Conservation (phyloP, 768 basidiomycete species). For the Termitomyces sp. region DNA sequence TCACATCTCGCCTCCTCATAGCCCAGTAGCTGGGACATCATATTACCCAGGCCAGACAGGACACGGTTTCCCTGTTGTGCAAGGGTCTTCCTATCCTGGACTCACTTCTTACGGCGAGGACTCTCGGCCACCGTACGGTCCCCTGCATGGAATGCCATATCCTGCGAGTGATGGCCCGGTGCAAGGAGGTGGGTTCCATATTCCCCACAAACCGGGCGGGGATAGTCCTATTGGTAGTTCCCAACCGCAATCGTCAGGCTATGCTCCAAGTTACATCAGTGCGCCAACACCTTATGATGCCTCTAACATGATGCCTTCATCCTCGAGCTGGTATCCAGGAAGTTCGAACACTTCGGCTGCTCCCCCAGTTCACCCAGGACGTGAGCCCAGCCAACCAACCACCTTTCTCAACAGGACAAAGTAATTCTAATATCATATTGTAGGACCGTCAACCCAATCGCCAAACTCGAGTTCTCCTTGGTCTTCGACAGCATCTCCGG, state of each 20-base stretch:
- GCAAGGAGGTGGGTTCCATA: conserved; percentile 15
- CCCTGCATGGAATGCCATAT: conserved; percentile 5
- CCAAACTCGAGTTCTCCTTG: conserved; percentile 19
- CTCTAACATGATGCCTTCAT: conserved; percentile 12
- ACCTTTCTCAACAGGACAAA: background rate
- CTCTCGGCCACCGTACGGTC: conserved; percentile 6
- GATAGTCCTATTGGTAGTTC: conserved; percentile 13
- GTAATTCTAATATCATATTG: conserved; percentile 4
- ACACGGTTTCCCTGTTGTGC: conserved; percentile 11
- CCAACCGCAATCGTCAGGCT: conserved; percentile 12
- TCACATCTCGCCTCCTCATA: conserved; percentile 7
- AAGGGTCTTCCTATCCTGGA: conserved; percentile 21
- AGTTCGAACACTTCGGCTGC: conserved; percentile 16
- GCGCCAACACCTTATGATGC: conserved; percentile 6
- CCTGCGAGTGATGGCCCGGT: background rate
- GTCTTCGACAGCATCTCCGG: conserved; percentile 23
- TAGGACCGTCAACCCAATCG: conserved; percentile 20
- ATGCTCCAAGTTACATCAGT: conserved; percentile 13
- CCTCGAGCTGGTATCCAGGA: conserved; percentile 16
- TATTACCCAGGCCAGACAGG: conserved; percentile 9
- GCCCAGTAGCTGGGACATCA: conserved; percentile 12
- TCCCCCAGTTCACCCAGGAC: conserved; percentile 25
- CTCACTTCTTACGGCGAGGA: conserved; percentile 9
- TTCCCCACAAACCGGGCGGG: conserved; percentile 20
- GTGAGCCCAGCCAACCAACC: conserved; percentile 24